Conservation (phyloP, 192 early-diverging fungal genomes). For the Backusella sp. region DNA sequence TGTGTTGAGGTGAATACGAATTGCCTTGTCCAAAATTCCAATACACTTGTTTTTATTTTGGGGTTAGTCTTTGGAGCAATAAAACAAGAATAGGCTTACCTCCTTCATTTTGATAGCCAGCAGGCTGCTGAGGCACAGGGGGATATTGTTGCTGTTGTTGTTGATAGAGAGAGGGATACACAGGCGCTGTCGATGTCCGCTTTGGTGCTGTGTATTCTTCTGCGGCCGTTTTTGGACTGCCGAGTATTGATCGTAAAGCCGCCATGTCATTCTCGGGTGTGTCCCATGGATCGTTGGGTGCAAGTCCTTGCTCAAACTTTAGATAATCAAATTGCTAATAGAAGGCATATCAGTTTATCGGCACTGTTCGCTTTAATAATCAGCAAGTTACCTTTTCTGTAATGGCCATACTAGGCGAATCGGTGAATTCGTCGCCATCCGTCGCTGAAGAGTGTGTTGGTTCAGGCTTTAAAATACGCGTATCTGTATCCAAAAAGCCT, state of each 20-base stretch:
- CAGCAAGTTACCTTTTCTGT: background rate
- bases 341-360: background rate
- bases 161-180: background rate
- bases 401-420: background rate
- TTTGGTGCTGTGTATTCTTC: background rate
- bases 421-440: background rate
- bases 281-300: slow-evolving; percentile 63
- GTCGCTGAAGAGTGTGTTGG: background rate
- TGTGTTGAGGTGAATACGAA: background rate
- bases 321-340: slow-evolving; percentile 44
- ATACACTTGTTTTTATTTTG: background rate
- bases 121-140: background rate
- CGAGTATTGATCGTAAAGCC: slow-evolving; percentile 55
- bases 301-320: slow-evolving; percentile 64
- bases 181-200: background rate
- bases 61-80: background rate
- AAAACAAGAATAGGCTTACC: background rate
- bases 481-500: slow-evolving; percentile 58
- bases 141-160: background rate
- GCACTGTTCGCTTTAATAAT: background rate
- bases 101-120: slow-evolving; percentile 7
- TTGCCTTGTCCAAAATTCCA: slow-evolving; percentile 17
- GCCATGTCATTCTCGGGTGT: slow-evolving; percentile 56
- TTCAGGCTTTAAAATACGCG: slow-evolving; percentile 49
- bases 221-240: background rate